Conservation (phyloP, 192 early-diverging fungal genomes). For the Dissophora ornata region DNA sequence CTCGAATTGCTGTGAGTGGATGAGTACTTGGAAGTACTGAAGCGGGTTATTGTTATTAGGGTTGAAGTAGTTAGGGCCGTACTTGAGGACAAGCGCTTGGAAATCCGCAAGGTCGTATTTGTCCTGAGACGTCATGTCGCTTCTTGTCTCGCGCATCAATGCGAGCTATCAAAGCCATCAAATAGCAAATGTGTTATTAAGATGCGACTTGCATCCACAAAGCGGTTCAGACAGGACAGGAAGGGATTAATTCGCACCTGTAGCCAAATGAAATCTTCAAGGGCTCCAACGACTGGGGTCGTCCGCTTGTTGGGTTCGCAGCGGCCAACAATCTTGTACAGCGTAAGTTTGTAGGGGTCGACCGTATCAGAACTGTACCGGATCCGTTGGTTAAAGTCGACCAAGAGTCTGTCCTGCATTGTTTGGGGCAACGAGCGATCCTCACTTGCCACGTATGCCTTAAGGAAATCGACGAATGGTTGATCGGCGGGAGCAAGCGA, state of each 20-base stretch:
- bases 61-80: constrained; percentile 79
- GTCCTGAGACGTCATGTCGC: constrained; percentile 66
- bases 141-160: constrained; percentile 71
- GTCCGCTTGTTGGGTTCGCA: constrained; percentile 82
- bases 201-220: too few species aligned
- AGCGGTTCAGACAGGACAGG: too few species aligned
- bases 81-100: constrained; percentile 71
- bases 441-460: constrained; percentile 67
- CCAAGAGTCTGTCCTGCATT: constrained; percentile 66
- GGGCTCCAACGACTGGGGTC: constrained; percentile 74
- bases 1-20: constrained; percentile 94
- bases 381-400: constrained; percentile 66
- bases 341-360: constrained; percentile 93
- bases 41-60: constrained; percentile 74
- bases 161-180: constrained; percentile 57
- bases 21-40: constrained; percentile 84
- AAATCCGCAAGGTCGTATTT: constrained; percentile 75
- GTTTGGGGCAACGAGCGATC: constrained; percentile 57
- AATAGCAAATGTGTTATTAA: too few species aligned
- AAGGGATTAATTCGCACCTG: constrained; percentile 70
- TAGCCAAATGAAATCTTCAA: constrained; percentile 96
- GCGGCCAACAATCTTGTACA: constrained; percentile 92
- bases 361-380: constrained; percentile 57
- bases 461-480: constrained; percentile 78
- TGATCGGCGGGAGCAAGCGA: constrained; percentile 69